These are phyloP conservation scores for Fragaria iinumae DNA, from an alignment of 306 rosid genomes.

Conservation along the genomic window DNA sequence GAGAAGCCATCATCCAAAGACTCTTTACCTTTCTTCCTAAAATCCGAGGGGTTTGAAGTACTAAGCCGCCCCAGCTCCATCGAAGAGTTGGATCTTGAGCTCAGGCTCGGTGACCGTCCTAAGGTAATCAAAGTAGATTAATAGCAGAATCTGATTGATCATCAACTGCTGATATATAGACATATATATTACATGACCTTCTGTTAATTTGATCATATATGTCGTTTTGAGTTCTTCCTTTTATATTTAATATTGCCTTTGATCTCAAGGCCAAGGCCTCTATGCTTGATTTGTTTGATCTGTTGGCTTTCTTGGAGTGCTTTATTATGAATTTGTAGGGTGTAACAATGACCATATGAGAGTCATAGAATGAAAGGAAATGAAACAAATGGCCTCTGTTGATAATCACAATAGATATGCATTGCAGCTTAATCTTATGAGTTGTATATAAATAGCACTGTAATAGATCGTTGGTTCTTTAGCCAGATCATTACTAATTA, in stretches of 20 bases:
- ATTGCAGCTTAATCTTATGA: conserved; percentile 8
- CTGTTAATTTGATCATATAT: conserved; percentile 10
- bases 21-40: conserved; percentile 33
- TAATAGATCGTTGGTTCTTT: conserved; percentile 5
- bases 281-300: conserved; percentile 10
- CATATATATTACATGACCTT: conserved; percentile 6
- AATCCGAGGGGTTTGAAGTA: conserved; percentile 29
- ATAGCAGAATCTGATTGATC: conserved; percentile 8
- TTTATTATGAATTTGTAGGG: conserved; percentile 17
- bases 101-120: conserved; percentile 46
- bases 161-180: conserved; percentile 21
- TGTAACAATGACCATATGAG: conserved; percentile 28
- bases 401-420: conserved; percentile 5
- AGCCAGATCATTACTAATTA: not conserved
- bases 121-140: conserved; percentile 34
- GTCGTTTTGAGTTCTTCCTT: conserved; percentile 17
- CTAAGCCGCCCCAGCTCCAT: conserved; percentile 29
- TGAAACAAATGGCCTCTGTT: conserved; percentile 11
- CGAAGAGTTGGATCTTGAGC: conserved; percentile 62
- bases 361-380: conserved; percentile 22
- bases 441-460: not conserved
- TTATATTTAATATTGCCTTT: not conserved
- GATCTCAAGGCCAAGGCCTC: conserved; percentile 17
- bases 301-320: conserved; percentile 9
- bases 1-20: conserved; percentile 31